Percentiles rank a stretch among this genome's conserved stretches.
phyloP scores from a whole-genome alignment of 2,329 filamentous ascomycete species.

The Westerdykella ornata region DNA sequence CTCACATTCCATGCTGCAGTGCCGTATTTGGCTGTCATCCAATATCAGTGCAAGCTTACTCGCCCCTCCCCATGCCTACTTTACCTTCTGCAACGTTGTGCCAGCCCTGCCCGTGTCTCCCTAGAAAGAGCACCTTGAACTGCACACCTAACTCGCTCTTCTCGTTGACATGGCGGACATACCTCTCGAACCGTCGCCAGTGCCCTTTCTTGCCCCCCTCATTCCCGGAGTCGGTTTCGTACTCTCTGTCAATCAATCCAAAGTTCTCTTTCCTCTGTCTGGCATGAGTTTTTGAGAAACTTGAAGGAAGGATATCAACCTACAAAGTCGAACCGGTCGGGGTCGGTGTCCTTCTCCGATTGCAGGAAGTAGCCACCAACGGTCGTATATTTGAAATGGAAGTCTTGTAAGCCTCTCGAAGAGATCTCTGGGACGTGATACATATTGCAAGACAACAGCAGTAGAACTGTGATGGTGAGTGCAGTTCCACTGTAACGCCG shows the following conservation, averaged over 20 bases:
- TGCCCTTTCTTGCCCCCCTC: slow-evolving; percentile 42
- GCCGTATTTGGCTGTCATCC: slow-evolving; percentile 50
- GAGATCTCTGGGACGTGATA: neutral
- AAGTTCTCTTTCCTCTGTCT: slow-evolving; percentile 54
- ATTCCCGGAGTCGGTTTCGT: slow-evolving; percentile 43
- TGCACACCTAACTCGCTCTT: slow-evolving; percentile 39
- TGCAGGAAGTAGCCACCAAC: slow-evolving; percentile 59
- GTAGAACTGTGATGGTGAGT: neutral
- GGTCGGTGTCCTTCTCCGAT: slow-evolving; percentile 52
- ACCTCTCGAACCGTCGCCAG: slow-evolving; percentile 57
- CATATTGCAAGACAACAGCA: neutral
- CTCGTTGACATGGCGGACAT: slow-evolving; percentile 49
- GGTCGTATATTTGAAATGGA: slow-evolving; percentile 53
- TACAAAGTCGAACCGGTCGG: slow-evolving; percentile 58
- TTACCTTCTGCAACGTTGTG: slow-evolving; percentile 56
- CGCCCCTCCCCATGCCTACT: too few species aligned
- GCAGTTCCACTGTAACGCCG: too few species aligned
- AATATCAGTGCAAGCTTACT: too few species aligned
- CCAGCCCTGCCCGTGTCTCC: slow-evolving; percentile 61
- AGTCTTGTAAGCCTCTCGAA: neutral
- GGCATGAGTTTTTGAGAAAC: neutral
- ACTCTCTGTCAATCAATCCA: slow-evolving; percentile 57
- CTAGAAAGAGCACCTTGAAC: slow-evolving; percentile 63
- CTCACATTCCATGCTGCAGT: slow-evolving; percentile 61
- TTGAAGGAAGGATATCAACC: slow-evolving; percentile 1